Evolutionary conservation across 2,329 filamentous ascomycete species (phyloP).

Genomic region (Rutstroemia sp.): DNA sequence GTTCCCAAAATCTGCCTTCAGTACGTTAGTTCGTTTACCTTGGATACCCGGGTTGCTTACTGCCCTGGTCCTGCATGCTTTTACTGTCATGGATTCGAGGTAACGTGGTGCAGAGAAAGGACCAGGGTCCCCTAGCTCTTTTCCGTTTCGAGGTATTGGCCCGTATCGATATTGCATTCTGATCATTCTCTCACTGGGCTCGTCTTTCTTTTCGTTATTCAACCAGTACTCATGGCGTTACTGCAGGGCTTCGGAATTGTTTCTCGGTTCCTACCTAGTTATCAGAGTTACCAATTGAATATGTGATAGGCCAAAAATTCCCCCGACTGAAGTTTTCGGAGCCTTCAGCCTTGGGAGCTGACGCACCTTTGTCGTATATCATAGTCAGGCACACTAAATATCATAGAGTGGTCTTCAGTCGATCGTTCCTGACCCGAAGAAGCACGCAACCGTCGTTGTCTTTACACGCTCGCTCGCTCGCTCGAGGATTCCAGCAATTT

Average conservation of each 20-base stretch:
- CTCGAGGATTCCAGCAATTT: slow-evolving; percentile 18
- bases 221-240: slow-evolving; percentile 9
- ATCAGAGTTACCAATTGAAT: neutral
- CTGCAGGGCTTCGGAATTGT: slow-evolving; percentile 16
- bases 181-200: slow-evolving; percentile 6
- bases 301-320: neutral
- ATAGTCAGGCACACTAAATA: slow-evolving; percentile 7
- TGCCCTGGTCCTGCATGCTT: slow-evolving; percentile 2
- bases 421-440: slow-evolving; percentile 16
- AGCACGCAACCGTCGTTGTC: slow-evolving; percentile 15
- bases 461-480: slow-evolving; percentile 17
- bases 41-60: neutral
- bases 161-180: neutral
- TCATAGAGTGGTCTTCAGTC: slow-evolving; percentile 1
- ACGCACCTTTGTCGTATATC: slow-evolving; percentile 3
- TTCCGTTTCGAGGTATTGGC: slow-evolving; percentile 16
- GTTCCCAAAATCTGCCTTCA: neutral
- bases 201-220: slow-evolving; percentile 10
- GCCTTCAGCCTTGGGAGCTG: slow-evolving; percentile 6
- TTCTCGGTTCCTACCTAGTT: neutral
- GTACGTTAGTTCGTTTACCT: neutral
- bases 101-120: slow-evolving; percentile 6
- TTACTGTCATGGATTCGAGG: neutral
- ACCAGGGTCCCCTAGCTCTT: slow-evolving; percentile 24
- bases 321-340: neutral